Evolutionary conservation across 2,329 filamentous ascomycete genomes (phyloP), one percentile per base, ranked within the genome.

Genomic region (Pyrenophora tritici-repentis): DNA sequence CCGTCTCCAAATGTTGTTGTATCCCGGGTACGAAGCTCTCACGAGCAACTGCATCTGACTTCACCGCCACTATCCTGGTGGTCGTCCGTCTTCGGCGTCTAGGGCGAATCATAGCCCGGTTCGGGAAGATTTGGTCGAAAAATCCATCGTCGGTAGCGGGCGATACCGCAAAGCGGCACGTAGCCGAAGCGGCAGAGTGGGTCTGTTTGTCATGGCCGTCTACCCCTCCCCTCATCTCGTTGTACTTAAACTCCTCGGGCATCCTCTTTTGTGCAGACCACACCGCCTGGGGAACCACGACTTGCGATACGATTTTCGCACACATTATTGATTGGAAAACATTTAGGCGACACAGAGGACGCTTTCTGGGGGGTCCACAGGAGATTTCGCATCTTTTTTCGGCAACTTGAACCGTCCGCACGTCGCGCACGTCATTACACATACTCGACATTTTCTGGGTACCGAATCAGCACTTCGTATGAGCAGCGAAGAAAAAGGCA

Each of bases 401-500:
- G 13, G 26, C 18, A 9, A 1, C 36, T 40, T 22, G 13, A 47
- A 18, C 26, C 10, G 26, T 12, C 9, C 10, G 26, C 26, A 29
- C 26, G 26, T 13, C 4, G 26, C 9, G 26, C 26, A 29, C 26
- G 26, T 29, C 26, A 10, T 12, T 29, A 50, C 33, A 51, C 22
- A 16, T 44, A 18, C 33, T 36, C 29, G 16, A 6, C 37, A 17
- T 29, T 36, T 33, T 12, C 13, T 20, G 17, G 8, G 42, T 10
- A 50, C 20, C 29, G 14, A 48, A 18, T 44, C 55, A 48, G 35
- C 22, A 13, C 45, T 47, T 58, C 66, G 63, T 58, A 72, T 72
- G 70, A 67, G 48, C 61, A 53, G 63, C 61, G 57, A 66, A 61
- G 44, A 43, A 61, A 76, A 77, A 67, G 74, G 75, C 75, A 76